phyloP scores from a whole-genome alignment of 2,329 filamentous ascomycete genomes.

The Onygena corvina region DNA sequence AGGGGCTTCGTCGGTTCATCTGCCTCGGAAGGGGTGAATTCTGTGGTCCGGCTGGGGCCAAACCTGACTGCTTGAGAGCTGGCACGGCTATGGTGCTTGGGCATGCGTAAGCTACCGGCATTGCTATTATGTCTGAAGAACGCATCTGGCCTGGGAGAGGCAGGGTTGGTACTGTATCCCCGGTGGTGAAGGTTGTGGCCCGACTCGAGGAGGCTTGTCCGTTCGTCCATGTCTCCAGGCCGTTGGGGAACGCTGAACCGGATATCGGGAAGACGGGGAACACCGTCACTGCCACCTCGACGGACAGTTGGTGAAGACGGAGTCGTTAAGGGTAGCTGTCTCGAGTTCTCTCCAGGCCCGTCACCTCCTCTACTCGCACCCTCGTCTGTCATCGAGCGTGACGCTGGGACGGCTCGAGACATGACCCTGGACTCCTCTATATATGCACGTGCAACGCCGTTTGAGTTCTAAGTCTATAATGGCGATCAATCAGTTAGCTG shows the following conservation, averaged over 20 bases:
- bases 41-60: constrained; percentile 53
- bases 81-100: constrained; percentile 38
- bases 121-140: constrained; percentile 27
- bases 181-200: constrained; percentile 17
- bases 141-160: constrained; percentile 23
- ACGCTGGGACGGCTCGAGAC: constrained; percentile 10
- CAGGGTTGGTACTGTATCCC: constrained; percentile 29
- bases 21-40: constrained; percentile 48
- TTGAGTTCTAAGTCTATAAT: background rate
- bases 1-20: constrained; percentile 36
- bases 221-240: constrained; percentile 20
- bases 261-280: constrained; percentile 14
- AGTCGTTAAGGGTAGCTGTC: constrained; percentile 11
- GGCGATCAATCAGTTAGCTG: background rate
- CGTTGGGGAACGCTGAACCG: constrained; percentile 12
- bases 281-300: constrained; percentile 9
- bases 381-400: background rate
- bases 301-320: constrained; percentile 13
- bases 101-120: constrained; percentile 28
- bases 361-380: background rate
- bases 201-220: constrained; percentile 26
- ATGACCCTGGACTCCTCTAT: constrained; percentile 4
- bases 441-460: background rate
- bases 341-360: constrained; percentile 10
- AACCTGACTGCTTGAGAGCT: constrained; percentile 42